A percentile compares a stretch with the other conserved stretches of the same genome.
phyloP scores from a whole-genome alignment of 2,329 filamentous ascomycete genomes.

The Botrytis aclada region DNA sequence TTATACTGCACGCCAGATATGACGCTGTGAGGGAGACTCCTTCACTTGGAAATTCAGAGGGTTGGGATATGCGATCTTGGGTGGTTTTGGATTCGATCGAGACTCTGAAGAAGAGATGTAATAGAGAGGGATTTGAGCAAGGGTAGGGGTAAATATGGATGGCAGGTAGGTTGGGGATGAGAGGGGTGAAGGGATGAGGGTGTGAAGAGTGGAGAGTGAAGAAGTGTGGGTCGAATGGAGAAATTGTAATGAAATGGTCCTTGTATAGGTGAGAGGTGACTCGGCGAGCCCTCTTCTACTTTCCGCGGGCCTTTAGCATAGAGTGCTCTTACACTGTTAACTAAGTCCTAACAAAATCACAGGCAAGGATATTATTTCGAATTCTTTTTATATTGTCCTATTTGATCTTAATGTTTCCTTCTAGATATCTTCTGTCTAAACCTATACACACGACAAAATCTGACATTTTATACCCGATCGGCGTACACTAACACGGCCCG shows the following conservation, averaged over 20 bases:
- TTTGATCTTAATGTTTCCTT: not conserved
- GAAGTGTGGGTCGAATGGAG: not conserved
- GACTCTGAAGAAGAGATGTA: rapidly evolving
- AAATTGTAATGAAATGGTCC: not conserved
- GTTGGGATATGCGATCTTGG: not conserved
- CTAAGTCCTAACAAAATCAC: not conserved
- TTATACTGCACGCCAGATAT: not conserved
- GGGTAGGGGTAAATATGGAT: not conserved
- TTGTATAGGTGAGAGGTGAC: not conserved
- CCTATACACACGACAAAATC: not conserved
- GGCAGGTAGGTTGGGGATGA: not conserved
- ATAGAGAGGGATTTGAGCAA: not conserved
- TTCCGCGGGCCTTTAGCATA: not conserved
- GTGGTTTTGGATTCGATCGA: not conserved
- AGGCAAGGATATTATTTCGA: not conserved
- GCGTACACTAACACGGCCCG: not conserved
- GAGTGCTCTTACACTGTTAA: too few relatives aligned
- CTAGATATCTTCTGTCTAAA: not conserved
- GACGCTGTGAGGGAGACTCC: not conserved
- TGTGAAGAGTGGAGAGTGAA: not conserved
- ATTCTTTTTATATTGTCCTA: not conserved
- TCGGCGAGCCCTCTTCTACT: not conserved
- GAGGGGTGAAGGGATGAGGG: not conserved
- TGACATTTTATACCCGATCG: not conserved
- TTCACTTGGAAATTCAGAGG: rapidly evolving